Percentiles rank a stretch among this genome's conserved stretches.
These are phyloP conservation scores for Diaporthe humulicola DNA, from an alignment of 2,329 filamentous ascomycete genomes.

Conservation along the genomic window DNA sequence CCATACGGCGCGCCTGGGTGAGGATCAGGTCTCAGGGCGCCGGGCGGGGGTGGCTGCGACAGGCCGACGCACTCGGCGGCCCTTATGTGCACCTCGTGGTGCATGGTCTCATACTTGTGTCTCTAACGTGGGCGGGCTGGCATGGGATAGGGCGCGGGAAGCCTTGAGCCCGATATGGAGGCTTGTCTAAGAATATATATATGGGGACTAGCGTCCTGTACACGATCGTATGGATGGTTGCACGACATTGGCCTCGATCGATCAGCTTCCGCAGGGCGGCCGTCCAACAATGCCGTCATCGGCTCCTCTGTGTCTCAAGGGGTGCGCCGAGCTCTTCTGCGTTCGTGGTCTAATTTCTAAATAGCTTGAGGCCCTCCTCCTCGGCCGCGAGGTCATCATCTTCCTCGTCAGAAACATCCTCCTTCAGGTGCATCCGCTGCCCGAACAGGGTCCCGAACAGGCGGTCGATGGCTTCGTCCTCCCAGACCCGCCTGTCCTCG, in stretches of 20 bases:
- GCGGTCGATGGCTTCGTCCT: slow-evolving; percentile 80
- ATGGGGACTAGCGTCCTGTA: not conserved
- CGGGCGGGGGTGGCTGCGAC: slow-evolving; percentile 33
- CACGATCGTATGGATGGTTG: not conserved
- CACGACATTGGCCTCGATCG: not conserved
- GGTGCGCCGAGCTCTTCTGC: not conserved
- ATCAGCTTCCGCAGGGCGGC: not conserved
- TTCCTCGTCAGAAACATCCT: slow-evolving; percentile 66
- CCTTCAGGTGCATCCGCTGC: slow-evolving; percentile 75
- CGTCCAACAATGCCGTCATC: slow-evolving; percentile 16
- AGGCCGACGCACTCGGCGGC: slow-evolving; percentile 56
- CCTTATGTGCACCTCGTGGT: slow-evolving; percentile 60
- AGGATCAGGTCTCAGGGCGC: slow-evolving; percentile 47
- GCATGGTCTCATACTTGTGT: slow-evolving; percentile 54
- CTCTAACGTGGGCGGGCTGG: slow-evolving; percentile 48
- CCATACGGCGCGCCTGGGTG: slow-evolving; percentile 57
- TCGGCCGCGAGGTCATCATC: slow-evolving; percentile 64
- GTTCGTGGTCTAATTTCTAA: slow-evolving; percentile 54
- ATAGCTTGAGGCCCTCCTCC: slow-evolving; percentile 67
- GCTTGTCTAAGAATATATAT: slow-evolving; percentile 16
- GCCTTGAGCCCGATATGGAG: not conserved
- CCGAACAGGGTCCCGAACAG: slow-evolving; percentile 84
- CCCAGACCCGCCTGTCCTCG: slow-evolving; percentile 86
- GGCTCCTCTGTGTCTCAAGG: not conserved
- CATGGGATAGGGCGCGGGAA: not conserved